Conservation (phyloP, 2,329 filamentous ascomycete genomes). For the Beauveria sp. region DNA sequence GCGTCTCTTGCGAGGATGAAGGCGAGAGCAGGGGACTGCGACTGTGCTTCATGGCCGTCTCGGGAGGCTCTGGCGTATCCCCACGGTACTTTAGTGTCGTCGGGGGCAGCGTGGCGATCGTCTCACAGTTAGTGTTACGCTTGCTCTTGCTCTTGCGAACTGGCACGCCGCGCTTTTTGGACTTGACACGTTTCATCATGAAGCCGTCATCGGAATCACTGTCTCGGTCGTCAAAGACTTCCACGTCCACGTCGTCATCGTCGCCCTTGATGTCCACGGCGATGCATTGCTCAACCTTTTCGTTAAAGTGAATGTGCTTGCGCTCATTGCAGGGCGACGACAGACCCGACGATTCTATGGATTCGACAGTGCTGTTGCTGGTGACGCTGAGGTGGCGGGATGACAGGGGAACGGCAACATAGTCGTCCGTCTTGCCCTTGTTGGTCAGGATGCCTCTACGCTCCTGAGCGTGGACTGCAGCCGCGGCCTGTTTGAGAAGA, state of each 20-base stretch:
- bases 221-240: slow-evolving; percentile 46
- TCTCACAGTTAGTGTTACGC: slow-evolving; percentile 47
- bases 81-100: slow-evolving; percentile 81
- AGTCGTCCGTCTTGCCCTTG: slow-evolving; percentile 57
- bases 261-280: slow-evolving; percentile 81
- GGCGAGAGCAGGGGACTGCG: slow-evolving; percentile 53
- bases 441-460: slow-evolving; percentile 48
- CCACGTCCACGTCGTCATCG: slow-evolving; percentile 62
- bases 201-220: slow-evolving; percentile 71
- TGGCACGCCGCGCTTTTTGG: slow-evolving; percentile 40
- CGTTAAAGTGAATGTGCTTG: slow-evolving; percentile 93
- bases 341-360: slow-evolving; percentile 62
- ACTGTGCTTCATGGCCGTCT: slow-evolving; percentile 56
- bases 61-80: slow-evolving; percentile 62
- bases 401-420: slow-evolving; percentile 56
- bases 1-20: slow-evolving; percentile 75
- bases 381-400: slow-evolving; percentile 54
- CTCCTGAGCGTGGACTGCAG: slow-evolving; percentile 76
- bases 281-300: slow-evolving; percentile 92
- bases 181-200: slow-evolving; percentile 67
- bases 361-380: slow-evolving; percentile 54
- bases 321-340: slow-evolving; percentile 56
- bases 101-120: slow-evolving; percentile 78
- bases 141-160: slow-evolving; percentile 34
- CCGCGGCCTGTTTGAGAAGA: slow-evolving; percentile 80